Evolutionary conservation across 1,284 basidiomycete genomes (phyloP), one percentile per base, ranked within the genome.

Genomic region (Golubevia sp.): DNA sequence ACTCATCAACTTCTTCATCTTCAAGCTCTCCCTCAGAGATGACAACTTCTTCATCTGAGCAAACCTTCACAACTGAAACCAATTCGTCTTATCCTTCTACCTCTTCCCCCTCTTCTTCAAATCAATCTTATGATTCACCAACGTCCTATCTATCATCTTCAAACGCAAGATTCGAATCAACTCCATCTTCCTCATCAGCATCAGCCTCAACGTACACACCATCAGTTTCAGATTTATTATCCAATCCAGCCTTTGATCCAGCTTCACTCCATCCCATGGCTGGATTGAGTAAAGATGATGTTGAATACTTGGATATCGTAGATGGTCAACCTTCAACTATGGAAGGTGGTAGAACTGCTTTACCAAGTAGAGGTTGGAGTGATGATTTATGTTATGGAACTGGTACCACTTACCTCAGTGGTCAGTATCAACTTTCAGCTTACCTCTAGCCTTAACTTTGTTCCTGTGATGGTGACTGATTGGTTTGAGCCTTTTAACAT

Each of bases 321-420:
- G 82, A 84, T 51, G 72, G 70, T 44, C 64, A 64, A 49, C 76
- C 80, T 13, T 74, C 73, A 59, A 67, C 67, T 52, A 66, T 84
- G 58, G 78, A 83, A 60, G 81, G 81, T 27, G 78, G 71, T 20
- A 71, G 78, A 54, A 81, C 77, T 30, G 74, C 77, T 52, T 71
- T 84, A n/a, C 82, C 82, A n/a, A 73, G 70, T 38, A 71, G 97
- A 85, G 96, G 97, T 64, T 99, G 94, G 95, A 93, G 93, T 85
- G 97, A 99, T 87, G 97, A 99, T 86, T 87, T 99, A 66, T 97
- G 94, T 89, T 98, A 99, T 86, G 97, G 97, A 74, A 98, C 96
- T 77, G 97, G 97, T 63, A 97, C 95, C 71, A 97, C 95, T 86
- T 99, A 99, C 89, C 90, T 99, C 61, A 89, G 92, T 82, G 97